Base-by-base conservation (phyloP, 108 stramenopile species). In the Mediolabrus comicus region DNA sequence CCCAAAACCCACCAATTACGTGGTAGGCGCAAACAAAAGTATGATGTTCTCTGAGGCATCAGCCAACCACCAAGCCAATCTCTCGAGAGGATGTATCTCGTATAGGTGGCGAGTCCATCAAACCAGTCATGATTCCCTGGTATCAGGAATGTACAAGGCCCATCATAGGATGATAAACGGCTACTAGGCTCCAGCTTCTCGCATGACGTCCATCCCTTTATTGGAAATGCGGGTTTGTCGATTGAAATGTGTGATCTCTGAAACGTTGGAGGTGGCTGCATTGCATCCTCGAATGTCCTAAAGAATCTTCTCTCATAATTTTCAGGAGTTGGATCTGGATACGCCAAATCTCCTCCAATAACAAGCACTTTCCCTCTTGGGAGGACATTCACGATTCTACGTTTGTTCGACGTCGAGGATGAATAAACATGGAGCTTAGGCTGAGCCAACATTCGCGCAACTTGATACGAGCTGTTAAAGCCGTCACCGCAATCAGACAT, bases 121-220 rank as follows among this genome's bases (percentile, higher is more conserved):
- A 84, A 85, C 87, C 87, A 87, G 46, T 87, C 87, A 68, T 87
- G 87, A 24, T 87, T 87, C 1, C 87, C 87, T 17, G 87, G 87
- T 19, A 83, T 29, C 24, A 67, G 26, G 35, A 68, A 73, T 28
- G 77, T 39, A 14, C 58, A 68, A 9, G 69, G 74, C 3, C 69
- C 80, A 33, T 39, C 26, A 25, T 75, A 77, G 25, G 55, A 51
- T 22, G 68, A 51, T 16, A 69, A 34, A 4, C 24, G 34, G 57
- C 39, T 57, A 17, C 19, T 17, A 29, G 35, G 14, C 29, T 67
- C 29, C 27, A 59, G 34, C 32, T 63, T 62, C 16, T 62, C 72
- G 17, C 49, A 32, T 53, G 53, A 54, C 11, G 63, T 43, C 84
- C 84, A 85, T 8, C 84, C 81, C 57, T 80, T 63, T 17, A 80